Base-by-base conservation (phyloP, 371 early-diverging fungal species). In the Lichtheimia corymbifera region DNA sequence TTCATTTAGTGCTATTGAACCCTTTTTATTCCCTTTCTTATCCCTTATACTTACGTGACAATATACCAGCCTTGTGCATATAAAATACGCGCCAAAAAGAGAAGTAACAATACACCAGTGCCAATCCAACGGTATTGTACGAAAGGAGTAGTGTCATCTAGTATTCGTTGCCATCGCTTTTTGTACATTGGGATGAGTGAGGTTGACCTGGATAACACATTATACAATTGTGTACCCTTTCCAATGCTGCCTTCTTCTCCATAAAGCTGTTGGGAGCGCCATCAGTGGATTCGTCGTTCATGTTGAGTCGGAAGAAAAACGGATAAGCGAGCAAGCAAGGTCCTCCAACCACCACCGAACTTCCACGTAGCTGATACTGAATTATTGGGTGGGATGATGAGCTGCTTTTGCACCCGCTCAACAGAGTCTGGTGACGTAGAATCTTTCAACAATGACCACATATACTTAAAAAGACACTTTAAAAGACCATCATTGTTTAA, bases 61-160 rank as follows among this genome's bases (percentile, higher is more conserved):
- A 98, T 96, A 72, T 95, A 98, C 93, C 93, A 98, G 15, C 97
- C 97, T 65, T 96, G 91, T 7, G 89, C 84, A 44, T 83, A 55
- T 42, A 95, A 76, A 18, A 96, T 91, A 30, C 98, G 88, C 12
- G 91, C 43, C 73, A 92, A 77, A 71, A 93, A 97, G 41, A 92
- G 56, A 4, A 93, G 30, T 41, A 92, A 64, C 20, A 87, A 62
- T 2, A 84, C 66, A 20, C 67, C 84, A 1, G 93, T 89, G 17
- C 78, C 80, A 12, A 65, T 72, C 97, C 97, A 97, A 40, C 97
- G 89, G 41, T 84, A 79, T 53, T 73, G 73, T 20, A 80, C 66
- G 68, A 82, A 88, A 42, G 95, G 94, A 44, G 94, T 93, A 45
- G 82, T 77, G 53, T 78, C 80, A 81, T 97, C 97, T 59, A 95